A percentile compares a stretch with the other conserved stretches of the same genome.
Conservation (phyloP, 768 basidiomycete genomes). For the Boletus vermiculosoides region DNA sequence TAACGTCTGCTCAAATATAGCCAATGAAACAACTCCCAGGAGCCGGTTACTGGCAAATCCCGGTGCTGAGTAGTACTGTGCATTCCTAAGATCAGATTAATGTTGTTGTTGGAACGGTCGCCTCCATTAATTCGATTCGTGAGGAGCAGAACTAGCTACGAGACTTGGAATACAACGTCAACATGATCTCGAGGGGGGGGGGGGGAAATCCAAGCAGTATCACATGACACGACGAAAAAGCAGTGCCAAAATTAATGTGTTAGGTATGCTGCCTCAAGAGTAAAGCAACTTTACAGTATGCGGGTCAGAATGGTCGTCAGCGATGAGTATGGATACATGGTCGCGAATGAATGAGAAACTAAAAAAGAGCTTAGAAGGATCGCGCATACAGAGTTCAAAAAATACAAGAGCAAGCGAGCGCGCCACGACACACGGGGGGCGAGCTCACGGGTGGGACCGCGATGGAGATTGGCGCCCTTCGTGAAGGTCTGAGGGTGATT, state of each 20-base stretch:
- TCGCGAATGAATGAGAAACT: constrained; percentile 8
- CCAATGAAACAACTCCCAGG: neutral
- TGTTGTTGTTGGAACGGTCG: neutral
- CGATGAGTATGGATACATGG: constrained; percentile 33
- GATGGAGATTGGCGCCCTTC: constrained; percentile 32
- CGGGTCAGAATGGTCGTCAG: constrained; percentile 16
- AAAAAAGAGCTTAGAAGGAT: constrained; percentile 1
- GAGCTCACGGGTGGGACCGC: constrained; percentile 19
- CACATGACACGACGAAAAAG: constrained; percentile 6
- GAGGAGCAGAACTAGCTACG: constrained; percentile 4
- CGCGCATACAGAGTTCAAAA: constrained; percentile 17
- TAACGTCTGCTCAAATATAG: neutral
- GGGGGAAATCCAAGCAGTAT: neutral
- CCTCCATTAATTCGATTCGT: constrained; percentile 10
- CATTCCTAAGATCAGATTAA: neutral
- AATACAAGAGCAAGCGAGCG: constrained; percentile 8
- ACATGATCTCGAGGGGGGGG: neutral
- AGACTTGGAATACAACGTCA: constrained; percentile 9
- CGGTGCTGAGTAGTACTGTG: neutral
- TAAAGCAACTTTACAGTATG: constrained; percentile 29
- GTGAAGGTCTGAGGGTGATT: constrained; percentile 30
- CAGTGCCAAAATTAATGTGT: constrained; percentile 24
- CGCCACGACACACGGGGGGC: neutral
- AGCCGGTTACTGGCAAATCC: constrained; percentile 13
- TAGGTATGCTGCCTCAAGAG: constrained; percentile 26